A percentile compares a stretch with the other conserved stretches of the same genome.
phyloP scores from a whole-genome alignment of 345 rosid species.

The Euphorbia tirucalli region DNA sequence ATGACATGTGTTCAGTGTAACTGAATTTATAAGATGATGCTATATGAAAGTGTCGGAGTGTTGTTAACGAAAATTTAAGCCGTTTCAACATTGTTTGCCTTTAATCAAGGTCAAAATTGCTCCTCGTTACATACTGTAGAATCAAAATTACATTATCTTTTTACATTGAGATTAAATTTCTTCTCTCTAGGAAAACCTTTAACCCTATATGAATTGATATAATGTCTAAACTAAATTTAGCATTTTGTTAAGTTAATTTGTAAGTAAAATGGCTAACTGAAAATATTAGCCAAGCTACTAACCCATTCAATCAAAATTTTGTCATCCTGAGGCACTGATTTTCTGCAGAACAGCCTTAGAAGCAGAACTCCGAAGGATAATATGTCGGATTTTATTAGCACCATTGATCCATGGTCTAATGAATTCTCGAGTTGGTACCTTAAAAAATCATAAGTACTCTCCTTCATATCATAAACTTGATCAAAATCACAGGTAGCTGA shows the following conservation, averaged over 20 bases:
- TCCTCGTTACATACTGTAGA: too few relatives aligned
- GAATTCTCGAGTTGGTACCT: conserved; percentile 20
- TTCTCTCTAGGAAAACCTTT: too few relatives aligned
- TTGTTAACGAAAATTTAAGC: too few relatives aligned
- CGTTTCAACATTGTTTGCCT: too few relatives aligned
- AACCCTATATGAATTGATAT: too few relatives aligned
- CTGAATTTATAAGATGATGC: too few relatives aligned
- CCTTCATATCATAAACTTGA: not conserved
- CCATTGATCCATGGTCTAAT: conserved; percentile 16
- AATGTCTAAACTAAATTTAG: not conserved
- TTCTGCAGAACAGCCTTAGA: conserved; percentile 37
- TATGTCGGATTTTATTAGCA: conserved; percentile 30
- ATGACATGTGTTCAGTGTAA: too few relatives aligned
- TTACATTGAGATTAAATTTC: too few relatives aligned
- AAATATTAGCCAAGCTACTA: conserved; percentile 16
- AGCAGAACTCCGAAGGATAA: conserved; percentile 40
- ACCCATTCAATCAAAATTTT: conserved; percentile 39
- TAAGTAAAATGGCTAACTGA: not conserved
- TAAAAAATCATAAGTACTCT: conserved; percentile 11
- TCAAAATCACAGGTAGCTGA: not conserved
- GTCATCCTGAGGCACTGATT: conserved; percentile 32
- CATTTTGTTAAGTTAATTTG: not conserved
- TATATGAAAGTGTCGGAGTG: too few relatives aligned
- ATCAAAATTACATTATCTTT: too few relatives aligned
- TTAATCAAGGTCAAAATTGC: too few relatives aligned